phyloP scores from a whole-genome alignment of 2,329 filamentous ascomycete species.

The Diaporthe sp. region DNA sequence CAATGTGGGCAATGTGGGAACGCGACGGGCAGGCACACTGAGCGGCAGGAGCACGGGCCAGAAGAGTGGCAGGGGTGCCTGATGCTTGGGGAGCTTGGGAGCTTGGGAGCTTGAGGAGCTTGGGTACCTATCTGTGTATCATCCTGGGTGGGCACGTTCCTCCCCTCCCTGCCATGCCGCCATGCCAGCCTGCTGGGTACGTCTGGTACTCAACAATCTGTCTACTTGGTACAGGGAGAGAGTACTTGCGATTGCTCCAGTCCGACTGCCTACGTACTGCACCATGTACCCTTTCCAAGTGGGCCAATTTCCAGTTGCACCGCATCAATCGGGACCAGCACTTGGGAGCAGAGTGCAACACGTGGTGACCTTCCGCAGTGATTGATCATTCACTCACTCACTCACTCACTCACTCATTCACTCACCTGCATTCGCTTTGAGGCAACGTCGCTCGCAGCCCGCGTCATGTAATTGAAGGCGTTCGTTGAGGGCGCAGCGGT shows the following conservation, averaged over 20 bases:
- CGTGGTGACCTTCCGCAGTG: neutral
- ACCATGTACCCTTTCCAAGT: neutral
- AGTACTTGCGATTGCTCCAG: neutral
- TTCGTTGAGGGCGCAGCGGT: neutral
- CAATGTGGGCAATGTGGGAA: constrained; percentile 14
- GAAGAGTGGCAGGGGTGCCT: neutral
- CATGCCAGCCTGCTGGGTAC: neutral
- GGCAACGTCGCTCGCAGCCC: neutral
- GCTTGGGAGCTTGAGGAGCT: neutral
- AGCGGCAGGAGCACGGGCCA: constrained; percentile 5
- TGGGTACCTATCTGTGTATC: no score
- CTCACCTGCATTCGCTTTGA: neutral
- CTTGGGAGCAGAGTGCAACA: neutral
- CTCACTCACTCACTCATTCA: neutral
- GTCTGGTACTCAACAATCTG: no score
- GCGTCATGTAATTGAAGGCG: neutral
- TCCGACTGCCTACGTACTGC: constrained; percentile 11
- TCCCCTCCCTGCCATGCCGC: no score
- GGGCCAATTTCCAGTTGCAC: neutral
- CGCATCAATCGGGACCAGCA: constrained; percentile 1
- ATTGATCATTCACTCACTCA: constrained; percentile 2
- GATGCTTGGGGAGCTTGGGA: neutral
- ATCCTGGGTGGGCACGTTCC: neutral
- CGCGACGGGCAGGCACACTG: neutral
- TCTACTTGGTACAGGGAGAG: neutral